Conservation (phyloP, 495 filamentous ascomycete species). For the Aspergillus panamensis region DNA sequence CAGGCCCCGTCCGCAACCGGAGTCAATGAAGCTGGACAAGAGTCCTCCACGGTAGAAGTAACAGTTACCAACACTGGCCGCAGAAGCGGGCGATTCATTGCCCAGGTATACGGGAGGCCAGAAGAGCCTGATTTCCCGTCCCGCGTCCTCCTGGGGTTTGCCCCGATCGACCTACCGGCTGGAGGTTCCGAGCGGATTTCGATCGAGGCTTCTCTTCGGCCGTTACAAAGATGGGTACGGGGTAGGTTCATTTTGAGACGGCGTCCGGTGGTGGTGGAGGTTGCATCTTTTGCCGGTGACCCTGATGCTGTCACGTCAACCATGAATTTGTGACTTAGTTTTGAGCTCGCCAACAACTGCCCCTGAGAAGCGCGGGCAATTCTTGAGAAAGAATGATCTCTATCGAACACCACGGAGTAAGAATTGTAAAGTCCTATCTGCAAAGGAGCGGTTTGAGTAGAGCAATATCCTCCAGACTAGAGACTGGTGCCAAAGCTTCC, state of each 20-base stretch:
- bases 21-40: neutral
- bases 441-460: too few relatives aligned
- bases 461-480: too few relatives aligned
- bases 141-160: conserved; percentile 12
- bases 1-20: too few relatives aligned
- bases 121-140: conserved; percentile 9
- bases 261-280: conserved; percentile 4
- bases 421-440: too few relatives aligned
- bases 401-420: too few relatives aligned
- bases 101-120: conserved; percentile 11
- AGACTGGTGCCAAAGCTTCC: too few relatives aligned
- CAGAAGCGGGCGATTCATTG: conserved; percentile 9
- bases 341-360: too few relatives aligned
- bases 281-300: conserved; percentile 14
- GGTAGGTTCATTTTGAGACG: neutral
- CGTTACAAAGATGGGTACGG: conserved; percentile 9
- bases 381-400: too few relatives aligned
- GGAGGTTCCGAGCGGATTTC: neutral
- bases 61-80: conserved; percentile 7
- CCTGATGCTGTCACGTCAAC: too few relatives aligned
- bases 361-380: too few relatives aligned
- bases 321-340: too few relatives aligned
- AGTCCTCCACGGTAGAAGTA: neutral
- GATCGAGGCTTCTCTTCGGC: neutral
- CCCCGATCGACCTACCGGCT: conserved; percentile 9